Percentiles rank a stretch among this genome's conserved stretches.
Conservation (phyloP, 2,329 filamentous ascomycete genomes). For the Fusarium coffeatum region DNA sequence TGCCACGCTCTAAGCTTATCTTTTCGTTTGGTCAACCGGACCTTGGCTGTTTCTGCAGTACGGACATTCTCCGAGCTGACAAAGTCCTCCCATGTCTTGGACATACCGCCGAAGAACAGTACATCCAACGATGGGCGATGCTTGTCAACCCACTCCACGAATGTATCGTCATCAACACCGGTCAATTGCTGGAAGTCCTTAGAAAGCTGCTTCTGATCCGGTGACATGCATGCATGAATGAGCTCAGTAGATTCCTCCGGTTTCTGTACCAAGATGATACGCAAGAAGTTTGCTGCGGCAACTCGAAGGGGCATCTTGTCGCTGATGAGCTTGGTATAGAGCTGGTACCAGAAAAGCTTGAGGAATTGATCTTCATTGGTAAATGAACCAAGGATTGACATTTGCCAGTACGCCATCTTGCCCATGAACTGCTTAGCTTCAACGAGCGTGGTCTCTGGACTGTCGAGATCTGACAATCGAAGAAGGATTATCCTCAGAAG, state of each 20-base stretch:
- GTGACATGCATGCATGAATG: constrained; percentile 75
- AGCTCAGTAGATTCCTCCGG: constrained; percentile 82
- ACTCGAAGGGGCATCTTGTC: constrained; percentile 73
- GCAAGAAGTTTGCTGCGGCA: constrained; percentile 85
- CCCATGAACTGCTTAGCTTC: constrained; percentile 80
- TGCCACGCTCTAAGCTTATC: constrained; percentile 88
- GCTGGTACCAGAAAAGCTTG: constrained; percentile 88
- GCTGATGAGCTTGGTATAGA: constrained; percentile 89
- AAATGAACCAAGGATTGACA: constrained; percentile 82
- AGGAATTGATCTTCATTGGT: constrained; percentile 84
- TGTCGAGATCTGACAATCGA: constrained; percentile 84
- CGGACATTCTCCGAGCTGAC: constrained; percentile 83
- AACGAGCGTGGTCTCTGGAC: constrained; percentile 65
- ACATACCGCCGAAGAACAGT: constrained; percentile 84
- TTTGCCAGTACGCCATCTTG: constrained; percentile 95
- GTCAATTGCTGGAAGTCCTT: constrained; percentile 85
- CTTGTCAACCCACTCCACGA: constrained; percentile 88
- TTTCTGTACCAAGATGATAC: constrained; percentile 94
- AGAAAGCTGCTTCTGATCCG: constrained; percentile 77
- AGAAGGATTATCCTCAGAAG: constrained; percentile 85
- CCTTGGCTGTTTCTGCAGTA: constrained; percentile 79
- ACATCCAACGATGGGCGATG: constrained; percentile 81
- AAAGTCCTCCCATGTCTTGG: constrained; percentile 88
- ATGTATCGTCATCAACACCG: constrained; percentile 88
- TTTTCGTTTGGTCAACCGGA: constrained; percentile 77